Base-by-base conservation (phyloP, 768 basidiomycete genomes). In the Goffeauzyma gilvescens region DNA sequence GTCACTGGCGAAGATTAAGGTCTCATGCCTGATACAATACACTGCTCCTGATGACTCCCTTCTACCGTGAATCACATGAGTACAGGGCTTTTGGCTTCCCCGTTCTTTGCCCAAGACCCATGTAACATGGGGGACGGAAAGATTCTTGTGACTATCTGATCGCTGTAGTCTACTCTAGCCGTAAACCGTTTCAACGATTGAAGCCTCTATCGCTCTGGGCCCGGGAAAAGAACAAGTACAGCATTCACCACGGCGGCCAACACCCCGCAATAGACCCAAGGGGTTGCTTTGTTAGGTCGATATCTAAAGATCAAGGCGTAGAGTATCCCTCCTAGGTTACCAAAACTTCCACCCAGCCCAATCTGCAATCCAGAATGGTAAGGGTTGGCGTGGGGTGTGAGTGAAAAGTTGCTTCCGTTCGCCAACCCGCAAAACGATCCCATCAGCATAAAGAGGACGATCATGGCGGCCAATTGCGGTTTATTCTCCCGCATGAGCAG, bases 321-420 rank as follows among this genome's bases (percentile, higher is more conserved):
- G n/a, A 37, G 20, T 14, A 45, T 41, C 6, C 44, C 44, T 10
- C 44, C 44, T 2, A 45, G 32, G 44, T 45, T 45, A 4, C 44
- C 44, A 23, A 41, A 32, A 2, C 38, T 38, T 3, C 44, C 44
- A 2, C 39, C 44, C 22, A 45, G 27, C 6, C 44, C 44, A 38
- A 28, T 40, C 38, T 39, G 39, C 21, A 45, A 28, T 13, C 44
- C 44, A 32, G 32, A 32, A 38, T 45, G 60, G 58, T 63, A 62
- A 10, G 69, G 52, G 48, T 69, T 71, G 55, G 69, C 70, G 48
- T 72, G 71, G 0, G 72, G 71, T 0, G 71, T 69, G 13, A 46
- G 32, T 13, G 48, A 28, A 42, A 44, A 53, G 48, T 53, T 72
- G 2, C 68, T 66, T 5, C 72, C 72, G 46, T 73, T 73, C 0